A percentile compares a stretch with the other conserved stretches of the same genome.
Conservation (phyloP, 2,329 filamentous ascomycete genomes). For the Reticulascus tulasneorum region DNA sequence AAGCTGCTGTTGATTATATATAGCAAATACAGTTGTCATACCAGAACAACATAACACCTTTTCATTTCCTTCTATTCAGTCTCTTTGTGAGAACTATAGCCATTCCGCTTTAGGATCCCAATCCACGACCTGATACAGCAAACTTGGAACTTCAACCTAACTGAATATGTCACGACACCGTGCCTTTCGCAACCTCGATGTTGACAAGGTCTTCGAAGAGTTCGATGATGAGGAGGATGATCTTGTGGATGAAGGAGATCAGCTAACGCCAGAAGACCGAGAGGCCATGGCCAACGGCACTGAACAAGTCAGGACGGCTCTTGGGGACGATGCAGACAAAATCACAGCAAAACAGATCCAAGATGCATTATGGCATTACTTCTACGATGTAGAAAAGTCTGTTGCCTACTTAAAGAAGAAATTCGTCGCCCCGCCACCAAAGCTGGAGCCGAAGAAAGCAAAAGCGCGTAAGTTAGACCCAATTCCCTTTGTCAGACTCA, state of each 20-base stretch:
- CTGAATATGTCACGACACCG: slow-evolving; percentile 43
- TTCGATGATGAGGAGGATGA: slow-evolving; percentile 42
- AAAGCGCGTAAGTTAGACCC: slow-evolving; percentile 41
- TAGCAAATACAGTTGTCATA: no score
- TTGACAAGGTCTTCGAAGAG: slow-evolving; percentile 45
- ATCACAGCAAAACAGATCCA: slow-evolving; percentile 67
- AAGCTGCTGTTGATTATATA: no score
- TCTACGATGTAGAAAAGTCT: slow-evolving; percentile 85
- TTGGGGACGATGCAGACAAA: slow-evolving; percentile 57
- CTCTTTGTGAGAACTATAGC: no score
- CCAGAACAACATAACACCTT: no score
- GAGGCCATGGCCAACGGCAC: slow-evolving; percentile 60
- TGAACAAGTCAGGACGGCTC: slow-evolving; percentile 57
- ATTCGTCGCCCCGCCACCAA: slow-evolving; percentile 42
- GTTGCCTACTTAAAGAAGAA: slow-evolving; percentile 74
- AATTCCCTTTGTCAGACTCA: slow-evolving; percentile 7
- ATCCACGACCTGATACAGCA: no score
- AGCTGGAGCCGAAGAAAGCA: slow-evolving; percentile 36
- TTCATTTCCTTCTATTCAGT: no score
- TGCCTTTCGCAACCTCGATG: slow-evolving; percentile 44
- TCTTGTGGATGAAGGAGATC: slow-evolving; percentile 40
- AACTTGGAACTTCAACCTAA: no score
- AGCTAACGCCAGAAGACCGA: slow-evolving; percentile 45
- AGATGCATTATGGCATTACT: slow-evolving; percentile 92
- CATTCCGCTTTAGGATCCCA: no score